These are phyloP conservation scores for Remersonia thermophila DNA, from an alignment of 2,329 filamentous ascomycete species.

Conservation along the genomic window DNA sequence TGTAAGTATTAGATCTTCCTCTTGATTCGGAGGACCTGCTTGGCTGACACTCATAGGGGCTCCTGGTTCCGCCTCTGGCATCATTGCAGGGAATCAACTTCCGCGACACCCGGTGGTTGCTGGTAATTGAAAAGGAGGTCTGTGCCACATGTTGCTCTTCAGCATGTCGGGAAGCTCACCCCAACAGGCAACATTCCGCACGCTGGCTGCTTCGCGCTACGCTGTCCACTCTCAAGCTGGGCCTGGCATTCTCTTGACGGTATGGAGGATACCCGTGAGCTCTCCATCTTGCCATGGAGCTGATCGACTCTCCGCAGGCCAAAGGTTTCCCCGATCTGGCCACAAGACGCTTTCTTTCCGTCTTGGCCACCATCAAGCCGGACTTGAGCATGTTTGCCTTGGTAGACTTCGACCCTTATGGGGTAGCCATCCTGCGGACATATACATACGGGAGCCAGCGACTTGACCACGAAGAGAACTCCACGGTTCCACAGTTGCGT, in stretches of 20 bases:
- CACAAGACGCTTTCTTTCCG: slow-evolving; percentile 52
- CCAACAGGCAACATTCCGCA: slow-evolving; percentile 61
- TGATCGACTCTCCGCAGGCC: slow-evolving; percentile 35
- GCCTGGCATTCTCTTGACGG: slow-evolving; percentile 57
- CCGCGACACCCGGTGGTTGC: slow-evolving; percentile 44
- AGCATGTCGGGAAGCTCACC: neutral
- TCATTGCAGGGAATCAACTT: slow-evolving; percentile 39
- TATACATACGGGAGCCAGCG: slow-evolving; percentile 59
- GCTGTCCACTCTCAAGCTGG: slow-evolving; percentile 37
- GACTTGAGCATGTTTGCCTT: slow-evolving; percentile 48
- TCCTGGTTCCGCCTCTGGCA: slow-evolving; percentile 44
- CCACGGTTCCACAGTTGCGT: slow-evolving; percentile 36
- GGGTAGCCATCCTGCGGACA: slow-evolving; percentile 58
- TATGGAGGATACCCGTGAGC: no score
- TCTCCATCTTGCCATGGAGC: no score
- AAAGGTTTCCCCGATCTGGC: slow-evolving; percentile 73
- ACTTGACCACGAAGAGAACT: slow-evolving; percentile 45
- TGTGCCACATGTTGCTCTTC: slow-evolving; percentile 1
- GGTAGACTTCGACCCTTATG: slow-evolving; percentile 67
- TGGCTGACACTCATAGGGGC: slow-evolving; percentile 33
- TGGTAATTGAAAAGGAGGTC: slow-evolving; percentile 72
- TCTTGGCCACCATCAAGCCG: slow-evolving; percentile 35
- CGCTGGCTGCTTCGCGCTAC: slow-evolving; percentile 45
- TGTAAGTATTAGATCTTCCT: slow-evolving; percentile 16
- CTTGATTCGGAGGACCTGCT: no score